Base-by-base conservation (phyloP, 169 alveolate genomes). In the Plasmodium blacklocki region DNA sequence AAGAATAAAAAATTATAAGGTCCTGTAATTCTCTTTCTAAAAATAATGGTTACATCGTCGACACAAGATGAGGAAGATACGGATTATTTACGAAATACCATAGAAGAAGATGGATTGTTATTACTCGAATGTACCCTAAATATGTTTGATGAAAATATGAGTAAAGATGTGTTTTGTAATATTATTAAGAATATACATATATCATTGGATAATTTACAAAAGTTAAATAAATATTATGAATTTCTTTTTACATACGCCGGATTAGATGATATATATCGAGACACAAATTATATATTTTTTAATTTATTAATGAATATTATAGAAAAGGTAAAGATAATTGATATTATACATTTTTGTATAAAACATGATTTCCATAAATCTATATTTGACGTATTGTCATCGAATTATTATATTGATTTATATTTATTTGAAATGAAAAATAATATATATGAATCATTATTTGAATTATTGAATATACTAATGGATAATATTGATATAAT, bases 141-240 rank as follows among this genome's bases (percentile, higher is more conserved):
- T 12, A 15, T 54, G 29, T 15, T n/a, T 19, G n/a, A 70, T 11
- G 14, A 18, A n/a, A 18, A 14, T 45, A n/a, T 3, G 50, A 47
- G 21, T 45, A 63, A 70, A 3, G 39, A 70, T 26, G 63, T 54
- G 3, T 54, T 54, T 86, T 43, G 15, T 74, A 12, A 47, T 58
- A 86, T 86, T 15, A 60, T 86, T 45, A 59, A 71, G 72, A 86
- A 86, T 71, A 47, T 71, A 86, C 59, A 49, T 70, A 45, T 66
- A 1, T 86, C 58, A 47, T 59, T 86, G 23, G 26, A 66, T 23
- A 86, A 60, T 23, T 72, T 86, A 29, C 58, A 86, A 70, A 64
- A 63, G 32, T 68, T 71, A 71, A 86, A 86, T 7, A 59, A 60
- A 64, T 80, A 67, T 68, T 67, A 80, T 56, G 64, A 80, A 12